Conservation (phyloP, 202 grass and related monocot genomes). For the Cymbopogon flexuosus region DNA sequence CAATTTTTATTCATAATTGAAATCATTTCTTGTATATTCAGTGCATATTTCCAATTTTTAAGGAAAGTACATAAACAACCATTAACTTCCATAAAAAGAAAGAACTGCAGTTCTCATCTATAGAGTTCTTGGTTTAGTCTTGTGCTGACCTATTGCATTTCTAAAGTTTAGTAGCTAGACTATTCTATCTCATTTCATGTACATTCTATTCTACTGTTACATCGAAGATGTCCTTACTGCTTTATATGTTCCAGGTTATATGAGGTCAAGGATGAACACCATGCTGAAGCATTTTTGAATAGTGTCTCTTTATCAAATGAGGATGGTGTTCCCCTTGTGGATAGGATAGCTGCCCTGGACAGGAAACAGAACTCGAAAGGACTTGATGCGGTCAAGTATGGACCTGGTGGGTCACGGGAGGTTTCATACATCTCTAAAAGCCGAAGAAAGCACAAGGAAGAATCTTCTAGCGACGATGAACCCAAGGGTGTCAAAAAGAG, state of each 20-base stretch:
- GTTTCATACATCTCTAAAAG: constrained; percentile 61
- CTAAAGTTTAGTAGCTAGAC: neutral
- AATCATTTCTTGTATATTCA: neutral
- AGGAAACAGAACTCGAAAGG: constrained; percentile 31
- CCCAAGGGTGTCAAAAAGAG: constrained; percentile 49
- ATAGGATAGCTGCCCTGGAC: constrained; percentile 56
- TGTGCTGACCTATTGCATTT: neutral
- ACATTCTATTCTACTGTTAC: neutral
- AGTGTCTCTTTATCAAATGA: constrained; percentile 57
- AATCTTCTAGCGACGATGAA: constrained; percentile 43
- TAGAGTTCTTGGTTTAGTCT: neutral
- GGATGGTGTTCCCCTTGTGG: constrained; percentile 60
- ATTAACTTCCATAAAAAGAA: neutral
- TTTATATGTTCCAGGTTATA: constrained; percentile 56
- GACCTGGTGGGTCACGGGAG: constrained; percentile 69
- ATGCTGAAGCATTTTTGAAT: constrained; percentile 80
- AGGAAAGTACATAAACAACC: neutral
- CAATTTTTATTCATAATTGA: neutral
- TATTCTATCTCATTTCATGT: neutral
- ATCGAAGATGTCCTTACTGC: neutral
- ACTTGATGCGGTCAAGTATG: constrained; percentile 60
- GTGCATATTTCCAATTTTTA: neutral
- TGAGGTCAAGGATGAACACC: constrained; percentile 83
- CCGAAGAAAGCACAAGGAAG: constrained; percentile 47
- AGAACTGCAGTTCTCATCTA: neutral